phyloP scores from a whole-genome alignment of 139 green algal species.

The Nannochloris sp. region DNA sequence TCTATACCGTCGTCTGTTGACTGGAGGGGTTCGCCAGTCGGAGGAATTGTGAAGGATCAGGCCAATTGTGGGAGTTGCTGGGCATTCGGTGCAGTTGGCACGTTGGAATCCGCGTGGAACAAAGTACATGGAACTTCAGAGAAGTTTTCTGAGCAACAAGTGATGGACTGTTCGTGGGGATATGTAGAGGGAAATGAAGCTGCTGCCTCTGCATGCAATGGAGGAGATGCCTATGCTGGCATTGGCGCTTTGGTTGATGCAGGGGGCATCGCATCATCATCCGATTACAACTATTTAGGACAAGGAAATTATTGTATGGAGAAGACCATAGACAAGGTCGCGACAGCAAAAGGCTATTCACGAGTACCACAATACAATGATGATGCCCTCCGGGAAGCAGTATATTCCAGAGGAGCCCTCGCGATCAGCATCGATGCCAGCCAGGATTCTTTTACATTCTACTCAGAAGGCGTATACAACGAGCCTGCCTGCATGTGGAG shows the following conservation, averaged over 20 bases:
- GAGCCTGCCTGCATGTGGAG: slow-evolving; percentile 42
- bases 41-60: slow-evolving; percentile 61
- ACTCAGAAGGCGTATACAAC: slow-evolving; percentile 32
- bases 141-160: slow-evolving; percentile 59
- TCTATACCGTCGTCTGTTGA: slow-evolving; percentile 37
- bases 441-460: slow-evolving; percentile 56
- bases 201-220: slow-evolving; percentile 28
- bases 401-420: slow-evolving; percentile 28
- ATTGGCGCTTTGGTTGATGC: slow-evolving; percentile 20
- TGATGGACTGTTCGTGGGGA: slow-evolving; percentile 62
- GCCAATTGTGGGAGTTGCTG: slow-evolving; percentile 53
- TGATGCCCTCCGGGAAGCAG: slow-evolving; percentile 37
- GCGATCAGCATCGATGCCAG: slow-evolving; percentile 45
- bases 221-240: slow-evolving; percentile 20
- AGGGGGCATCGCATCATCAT: slow-evolving; percentile 21
- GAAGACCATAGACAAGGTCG: slow-evolving; percentile 5
- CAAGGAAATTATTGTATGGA: slow-evolving; percentile 32
- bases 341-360: slow-evolving; percentile 35
- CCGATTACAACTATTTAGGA: slow-evolving; percentile 34
- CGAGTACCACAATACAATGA: slow-evolving; percentile 38
- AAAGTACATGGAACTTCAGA: slow-evolving; percentile 43
- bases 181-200: slow-evolving; percentile 21
- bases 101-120: slow-evolving; percentile 55
- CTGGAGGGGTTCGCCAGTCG: slow-evolving; percentile 55
- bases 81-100: slow-evolving; percentile 41